Evolutionary conservation across 2,329 filamentous ascomycete genomes (phyloP), one percentile per base, ranked within the genome.

Genomic region (Exophiala calicioides): DNA sequence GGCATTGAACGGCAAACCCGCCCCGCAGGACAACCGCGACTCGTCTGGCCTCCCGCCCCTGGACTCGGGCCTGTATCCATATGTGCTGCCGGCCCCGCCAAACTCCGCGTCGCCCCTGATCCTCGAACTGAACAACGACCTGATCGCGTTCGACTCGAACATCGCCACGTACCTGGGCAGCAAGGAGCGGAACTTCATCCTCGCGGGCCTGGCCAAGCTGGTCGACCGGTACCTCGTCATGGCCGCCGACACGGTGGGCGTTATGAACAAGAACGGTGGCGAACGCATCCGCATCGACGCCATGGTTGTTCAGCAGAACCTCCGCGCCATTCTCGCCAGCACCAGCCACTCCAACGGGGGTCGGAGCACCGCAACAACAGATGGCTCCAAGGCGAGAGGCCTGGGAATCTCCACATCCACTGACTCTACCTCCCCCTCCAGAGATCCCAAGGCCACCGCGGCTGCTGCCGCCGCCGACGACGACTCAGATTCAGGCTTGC

Each of bases 241-340:
- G 50, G 86, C 86, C 53, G 81, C 84, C 1, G 72, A 77, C 13
- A 79, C 80, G 62, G 86, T 91, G 33, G 82, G 83, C 38, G 83
- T 85, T 5, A 91, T 98, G 83, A 96, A 98, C 65, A 73, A 71
- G 27, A 81, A 86, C 59, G 93, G 93, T 31, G 88, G 85, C 50
- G 82, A 84, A n/a, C 81, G 90, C 27, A 90, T 98, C 81, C 85
- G 90, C 65, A 81, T 97, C 61, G 95, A 98, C 65, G 89, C 96
- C 37, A 78, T 96, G 18, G 93, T 98, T 30, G 74, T 98, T 40
- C 91, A 97, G 69, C 93, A 98, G 65, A 96, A 95, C 61, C 80
- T 98, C 44, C 95, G 95, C 72, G 95, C 95, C 57, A 84, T 98
- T 42, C 89, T 72, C 36, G 59, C 69, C n/a, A 60, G 63, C 23